Percentiles rank a stretch among this genome's conserved stretches.
Conservation (phyloP, 805 yeast genomes). For the Saturnispora saitoi region DNA sequence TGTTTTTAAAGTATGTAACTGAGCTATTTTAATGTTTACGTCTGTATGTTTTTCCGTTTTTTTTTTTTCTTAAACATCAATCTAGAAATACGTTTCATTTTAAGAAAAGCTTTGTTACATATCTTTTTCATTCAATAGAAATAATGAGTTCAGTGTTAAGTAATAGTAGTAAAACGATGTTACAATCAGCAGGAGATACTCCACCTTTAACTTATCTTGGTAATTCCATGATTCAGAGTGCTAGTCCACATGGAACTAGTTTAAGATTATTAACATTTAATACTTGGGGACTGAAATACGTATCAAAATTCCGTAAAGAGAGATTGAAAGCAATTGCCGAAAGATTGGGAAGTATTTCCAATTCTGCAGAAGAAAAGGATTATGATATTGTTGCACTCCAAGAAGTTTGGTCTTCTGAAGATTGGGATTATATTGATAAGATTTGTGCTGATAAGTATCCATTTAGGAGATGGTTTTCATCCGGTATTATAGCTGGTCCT, state of each 20-base stretch:
- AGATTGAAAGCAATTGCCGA: slow-evolving; percentile 72
- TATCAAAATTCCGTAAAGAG: slow-evolving; percentile 59
- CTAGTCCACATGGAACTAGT: slow-evolving; percentile 3
- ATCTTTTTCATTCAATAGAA: background rate
- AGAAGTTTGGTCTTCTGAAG: slow-evolving; percentile 85
- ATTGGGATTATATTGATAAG: slow-evolving; percentile 58
- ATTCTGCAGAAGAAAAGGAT: slow-evolving; percentile 25
- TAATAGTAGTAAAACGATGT: background rate
- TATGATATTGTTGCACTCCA: slow-evolving; percentile 91
- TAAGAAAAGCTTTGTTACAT: background rate
- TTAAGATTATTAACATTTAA: slow-evolving; percentile 59
- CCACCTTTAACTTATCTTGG: background rate
- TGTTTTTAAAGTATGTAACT: background rate
- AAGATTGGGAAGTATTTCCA: slow-evolving; percentile 33
- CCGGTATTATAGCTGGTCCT: slow-evolving; percentile 89
- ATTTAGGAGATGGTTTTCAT: slow-evolving; percentile 57
- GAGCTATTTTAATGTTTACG: background rate
- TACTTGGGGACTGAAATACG: slow-evolving; percentile 84
- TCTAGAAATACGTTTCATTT: background rate
- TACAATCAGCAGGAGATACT: background rate
- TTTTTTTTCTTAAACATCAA: background rate
- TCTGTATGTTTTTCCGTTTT: background rate
- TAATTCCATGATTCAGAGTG: background rate
- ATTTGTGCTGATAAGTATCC: slow-evolving; percentile 45
- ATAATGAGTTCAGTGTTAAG: background rate